A percentile compares a stretch with the other conserved stretches of the same genome.
Evolutionary conservation across 371 early-diverging fungal genomes (phyloP).

Genomic region (Mortierella sp.): DNA sequence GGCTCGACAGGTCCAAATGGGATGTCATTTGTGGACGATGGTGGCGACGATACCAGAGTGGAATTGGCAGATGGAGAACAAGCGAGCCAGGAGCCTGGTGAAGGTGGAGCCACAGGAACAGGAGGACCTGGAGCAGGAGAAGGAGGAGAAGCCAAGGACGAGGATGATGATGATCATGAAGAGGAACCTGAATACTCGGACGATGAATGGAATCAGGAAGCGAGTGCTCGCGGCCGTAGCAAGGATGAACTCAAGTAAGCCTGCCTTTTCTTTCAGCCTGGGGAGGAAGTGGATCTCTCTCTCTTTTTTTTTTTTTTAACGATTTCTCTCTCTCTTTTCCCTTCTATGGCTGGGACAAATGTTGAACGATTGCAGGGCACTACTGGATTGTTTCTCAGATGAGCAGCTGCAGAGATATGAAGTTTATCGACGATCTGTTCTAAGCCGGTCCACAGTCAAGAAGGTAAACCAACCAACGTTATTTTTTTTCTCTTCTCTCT

Average conservation of each 20-base stretch:
- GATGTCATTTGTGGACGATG: background rate
- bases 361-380: slow-evolving; percentile 63
- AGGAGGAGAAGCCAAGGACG: slow-evolving; percentile 48
- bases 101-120: background rate
- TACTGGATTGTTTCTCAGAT: slow-evolving; percentile 83
- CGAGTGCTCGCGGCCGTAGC: slow-evolving; percentile 41
- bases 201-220: slow-evolving; percentile 52
- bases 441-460: slow-evolving; percentile 87
- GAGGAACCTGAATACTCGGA: slow-evolving; percentile 52
- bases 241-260: slow-evolving; percentile 56
- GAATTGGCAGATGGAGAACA: background rate
- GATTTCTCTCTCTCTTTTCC: background rate
- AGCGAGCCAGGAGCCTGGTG: too few species aligned
- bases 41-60: background rate
- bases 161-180: slow-evolving; percentile 53
- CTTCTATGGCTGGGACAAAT: too few species aligned
- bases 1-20: background rate
- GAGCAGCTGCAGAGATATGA: slow-evolving; percentile 92
- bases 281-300: background rate
- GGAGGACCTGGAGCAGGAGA: slow-evolving; percentile 19
- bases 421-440: slow-evolving; percentile 86
- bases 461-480: slow-evolving; percentile 66
- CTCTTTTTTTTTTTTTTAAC: background rate
- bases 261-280: background rate
- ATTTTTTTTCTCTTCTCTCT: slow-evolving; percentile 1